Conservation (phyloP, 306 rosid species). For the Quercus engelmannii region DNA sequence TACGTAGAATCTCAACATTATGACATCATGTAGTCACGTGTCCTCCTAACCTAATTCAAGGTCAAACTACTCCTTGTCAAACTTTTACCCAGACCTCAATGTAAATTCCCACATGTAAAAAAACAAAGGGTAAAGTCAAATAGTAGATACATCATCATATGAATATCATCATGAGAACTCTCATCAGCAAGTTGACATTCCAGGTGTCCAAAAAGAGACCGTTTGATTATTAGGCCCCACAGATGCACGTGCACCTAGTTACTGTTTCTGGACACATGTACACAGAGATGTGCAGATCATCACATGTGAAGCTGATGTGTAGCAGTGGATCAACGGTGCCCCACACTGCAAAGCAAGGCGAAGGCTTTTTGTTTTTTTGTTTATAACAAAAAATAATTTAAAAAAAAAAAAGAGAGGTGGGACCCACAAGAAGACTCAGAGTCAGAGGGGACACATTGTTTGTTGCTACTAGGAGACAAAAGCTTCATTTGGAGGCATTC, state of each 20-base stretch:
- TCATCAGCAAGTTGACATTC: neutral
- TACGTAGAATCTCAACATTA: neutral
- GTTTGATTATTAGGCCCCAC: neutral
- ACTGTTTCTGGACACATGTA: slow-evolving; percentile 11
- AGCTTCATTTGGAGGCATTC: neutral
- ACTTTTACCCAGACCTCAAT: neutral
- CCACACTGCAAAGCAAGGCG: neutral
- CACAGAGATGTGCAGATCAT: slow-evolving; percentile 19
- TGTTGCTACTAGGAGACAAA: neutral
- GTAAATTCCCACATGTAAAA: neutral
- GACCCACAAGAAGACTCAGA: neutral
- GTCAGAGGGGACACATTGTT: neutral
- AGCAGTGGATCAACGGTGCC: slow-evolving; percentile 24
- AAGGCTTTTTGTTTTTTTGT: neutral
- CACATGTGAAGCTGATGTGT: slow-evolving; percentile 43
- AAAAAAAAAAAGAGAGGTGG: neutral
- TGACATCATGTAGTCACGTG: neutral
- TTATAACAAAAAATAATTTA: too few species aligned
- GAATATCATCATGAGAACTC: too few species aligned
- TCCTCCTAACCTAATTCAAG: too few species aligned
- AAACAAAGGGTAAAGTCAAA: neutral
- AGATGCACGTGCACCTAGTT: slow-evolving; percentile 29
- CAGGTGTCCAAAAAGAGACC: neutral
- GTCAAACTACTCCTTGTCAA: too few species aligned
- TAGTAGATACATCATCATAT: neutral